Conservation (phyloP, 345 rosid genomes). For the Moricandia arvensis region DNA sequence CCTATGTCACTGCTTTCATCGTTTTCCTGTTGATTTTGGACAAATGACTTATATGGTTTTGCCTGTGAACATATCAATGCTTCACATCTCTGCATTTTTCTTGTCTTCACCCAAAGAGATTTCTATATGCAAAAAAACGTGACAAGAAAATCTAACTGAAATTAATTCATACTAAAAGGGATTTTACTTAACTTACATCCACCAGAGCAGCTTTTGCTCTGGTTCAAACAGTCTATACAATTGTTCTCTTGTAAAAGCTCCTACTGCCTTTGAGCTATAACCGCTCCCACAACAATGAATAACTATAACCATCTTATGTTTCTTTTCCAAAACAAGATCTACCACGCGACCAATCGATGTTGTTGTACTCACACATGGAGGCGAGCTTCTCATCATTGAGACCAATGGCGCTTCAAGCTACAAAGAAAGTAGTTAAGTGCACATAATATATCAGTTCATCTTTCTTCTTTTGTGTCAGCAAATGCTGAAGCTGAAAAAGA, state of each 20-base stretch:
- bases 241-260: slow-evolving; percentile 61
- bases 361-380: slow-evolving; percentile 57
- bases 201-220: slow-evolving; percentile 33
- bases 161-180: background rate
- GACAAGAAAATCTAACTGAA: background rate
- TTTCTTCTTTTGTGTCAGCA: background rate
- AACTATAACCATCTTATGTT: slow-evolving; percentile 62
- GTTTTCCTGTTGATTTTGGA: background rate
- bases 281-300: slow-evolving; percentile 38
- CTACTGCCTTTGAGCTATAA: slow-evolving; percentile 50
- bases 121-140: background rate
- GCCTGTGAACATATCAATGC: slow-evolving; percentile 3
- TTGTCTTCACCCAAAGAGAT: no score
- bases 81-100: background rate
- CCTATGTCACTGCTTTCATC: slow-evolving; percentile 18
- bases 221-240: slow-evolving; percentile 42
- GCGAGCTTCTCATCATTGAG: slow-evolving; percentile 72
- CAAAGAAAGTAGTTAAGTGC: slow-evolving; percentile 17
- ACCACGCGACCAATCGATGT: slow-evolving; percentile 55
- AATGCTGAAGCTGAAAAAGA: slow-evolving; percentile 6
- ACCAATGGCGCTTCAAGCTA: slow-evolving; percentile 60
- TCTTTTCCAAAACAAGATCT: slow-evolving; percentile 60
- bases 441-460: slow-evolving; percentile 2
- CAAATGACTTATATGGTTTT: background rate
- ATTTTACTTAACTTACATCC: slow-evolving; percentile 10